Percentiles rank a stretch among this genome's conserved stretches.
These are phyloP conservation scores for Sclerotinia glacialis DNA, from an alignment of 2,329 filamentous ascomycete species.

Conservation along the genomic window DNA sequence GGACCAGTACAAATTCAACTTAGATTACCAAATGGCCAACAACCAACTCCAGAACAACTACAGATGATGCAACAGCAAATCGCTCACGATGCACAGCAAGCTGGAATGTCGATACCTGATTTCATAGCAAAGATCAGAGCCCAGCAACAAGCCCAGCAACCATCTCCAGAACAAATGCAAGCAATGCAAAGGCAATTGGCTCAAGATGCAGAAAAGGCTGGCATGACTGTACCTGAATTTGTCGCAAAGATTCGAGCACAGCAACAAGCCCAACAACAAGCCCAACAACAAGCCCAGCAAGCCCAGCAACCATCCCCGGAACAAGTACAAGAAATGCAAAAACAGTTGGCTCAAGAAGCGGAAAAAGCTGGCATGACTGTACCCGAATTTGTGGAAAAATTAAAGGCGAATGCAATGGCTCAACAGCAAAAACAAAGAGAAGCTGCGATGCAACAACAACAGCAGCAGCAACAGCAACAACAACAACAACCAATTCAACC, in stretches of 20 bases:
- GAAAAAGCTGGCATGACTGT: constrained; percentile 80
- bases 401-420: constrained; percentile 56
- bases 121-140: constrained; percentile 70
- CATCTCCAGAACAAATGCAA: constrained; percentile 80
- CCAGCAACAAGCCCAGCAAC: constrained; percentile 43
- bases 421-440: constrained; percentile 44
- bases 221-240: constrained; percentile 82
- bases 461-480: constrained; percentile 45
- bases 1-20: constrained; percentile 29
- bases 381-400: constrained; percentile 74
- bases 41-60: constrained; percentile 80
- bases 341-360: constrained; percentile 78
- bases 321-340: constrained; percentile 81
- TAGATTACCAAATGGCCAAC: constrained; percentile 35
- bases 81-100: constrained; percentile 75
- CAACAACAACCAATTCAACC: constrained; percentile 67
- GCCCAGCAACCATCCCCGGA: constrained; percentile 65
- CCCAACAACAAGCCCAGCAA: constrained; percentile 50
- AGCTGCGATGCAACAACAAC: constrained; percentile 46
- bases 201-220: constrained; percentile 77
- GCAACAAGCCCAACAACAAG: constrained; percentile 48
- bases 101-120: constrained; percentile 79
- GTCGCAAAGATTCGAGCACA: constrained; percentile 65
- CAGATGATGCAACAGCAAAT: constrained; percentile 79
- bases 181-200: constrained; percentile 80